These are phyloP conservation scores for Collariella sp. DNA, from an alignment of 495 filamentous ascomycete species.

Conservation along the genomic window DNA sequence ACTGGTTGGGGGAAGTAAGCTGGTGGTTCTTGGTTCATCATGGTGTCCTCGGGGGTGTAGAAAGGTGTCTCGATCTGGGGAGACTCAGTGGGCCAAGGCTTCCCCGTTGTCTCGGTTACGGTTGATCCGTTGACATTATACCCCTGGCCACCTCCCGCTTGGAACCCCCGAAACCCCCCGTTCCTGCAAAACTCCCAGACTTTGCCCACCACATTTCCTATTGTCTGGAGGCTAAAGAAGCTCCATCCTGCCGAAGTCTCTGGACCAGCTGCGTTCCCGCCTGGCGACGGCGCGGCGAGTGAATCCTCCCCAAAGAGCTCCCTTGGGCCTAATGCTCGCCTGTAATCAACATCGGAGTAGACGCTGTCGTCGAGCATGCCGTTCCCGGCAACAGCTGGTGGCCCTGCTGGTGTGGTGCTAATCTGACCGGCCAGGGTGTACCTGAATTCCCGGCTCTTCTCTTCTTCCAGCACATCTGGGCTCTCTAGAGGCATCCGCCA, in stretches of 20 bases:
- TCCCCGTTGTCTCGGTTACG: constrained; percentile 17
- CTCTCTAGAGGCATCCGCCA: constrained; percentile 28
- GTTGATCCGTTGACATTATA: constrained; percentile 41
- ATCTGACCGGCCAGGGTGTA: constrained; percentile 54
- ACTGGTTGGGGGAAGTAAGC: constrained; percentile 13
- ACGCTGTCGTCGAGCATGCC: constrained; percentile 41
- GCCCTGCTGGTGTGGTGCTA: constrained; percentile 47
- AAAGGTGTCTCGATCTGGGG: constrained; percentile 25
- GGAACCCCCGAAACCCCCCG: constrained; percentile 70
- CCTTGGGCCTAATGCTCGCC: constrained; percentile 38
- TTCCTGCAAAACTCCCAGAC: constrained; percentile 74
- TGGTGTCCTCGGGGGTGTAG: constrained; percentile 14
- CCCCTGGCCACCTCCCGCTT: constrained; percentile 69
- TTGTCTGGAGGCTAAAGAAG: constrained; percentile 34
- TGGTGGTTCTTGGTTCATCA: constrained; percentile 3
- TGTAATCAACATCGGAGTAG: constrained; percentile 49
- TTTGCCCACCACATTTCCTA: constrained; percentile 59
- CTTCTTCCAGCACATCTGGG: constrained; percentile 18
- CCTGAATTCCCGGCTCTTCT: constrained; percentile 20
- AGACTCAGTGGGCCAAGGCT: constrained; percentile 24
- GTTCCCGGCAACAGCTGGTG: constrained; percentile 38
- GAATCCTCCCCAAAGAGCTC: constrained; percentile 22
- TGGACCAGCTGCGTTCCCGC: not conserved
- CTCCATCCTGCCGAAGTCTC: constrained; percentile 34
- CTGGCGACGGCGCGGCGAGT: constrained; percentile 8